Conservation (phyloP, 2,329 filamentous ascomycete genomes). For the Neofusicoccum sp. region DNA sequence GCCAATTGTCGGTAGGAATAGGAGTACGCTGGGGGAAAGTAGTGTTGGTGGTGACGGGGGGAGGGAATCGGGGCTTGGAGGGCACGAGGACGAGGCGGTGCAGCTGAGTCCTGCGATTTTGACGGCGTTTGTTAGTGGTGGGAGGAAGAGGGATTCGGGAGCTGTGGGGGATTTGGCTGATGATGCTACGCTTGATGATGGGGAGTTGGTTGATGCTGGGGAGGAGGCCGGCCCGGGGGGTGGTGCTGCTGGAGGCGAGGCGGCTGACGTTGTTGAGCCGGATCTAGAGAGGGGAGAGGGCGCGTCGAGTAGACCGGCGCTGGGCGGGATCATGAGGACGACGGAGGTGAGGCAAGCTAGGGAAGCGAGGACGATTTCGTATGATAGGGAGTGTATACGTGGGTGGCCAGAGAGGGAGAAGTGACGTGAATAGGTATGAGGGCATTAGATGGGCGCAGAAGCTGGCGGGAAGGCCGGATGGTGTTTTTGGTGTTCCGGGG, state of each 20-base stretch:
- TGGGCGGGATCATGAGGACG: constrained; percentile 3
- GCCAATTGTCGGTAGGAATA: neutral
- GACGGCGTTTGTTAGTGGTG: neutral
- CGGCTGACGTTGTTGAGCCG: neutral
- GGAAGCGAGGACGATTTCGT: neutral
- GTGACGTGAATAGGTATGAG: neutral
- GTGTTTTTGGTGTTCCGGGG: too few species aligned
- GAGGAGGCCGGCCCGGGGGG: neutral
- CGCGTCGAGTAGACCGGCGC: neutral
- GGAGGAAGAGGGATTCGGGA: neutral
- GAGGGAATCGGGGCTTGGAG: neutral
- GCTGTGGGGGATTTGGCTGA: neutral
- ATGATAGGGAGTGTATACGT: constrained; percentile 7
- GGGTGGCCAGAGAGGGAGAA: neutral
- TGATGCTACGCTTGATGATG: neutral
- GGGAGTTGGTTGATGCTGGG: neutral
- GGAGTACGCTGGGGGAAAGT: neutral
- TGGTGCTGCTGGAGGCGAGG: neutral
- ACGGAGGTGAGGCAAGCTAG: constrained; percentile 5
- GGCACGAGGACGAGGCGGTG: neutral
- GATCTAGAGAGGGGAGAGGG: neutral
- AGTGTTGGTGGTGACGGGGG: neutral
- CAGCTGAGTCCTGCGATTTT: neutral
- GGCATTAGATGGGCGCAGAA: neutral
- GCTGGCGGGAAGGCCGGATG: too few species aligned